Conservation (phyloP, 169 alveolate genomes). For the Plasmodium coatneyi region DNA sequence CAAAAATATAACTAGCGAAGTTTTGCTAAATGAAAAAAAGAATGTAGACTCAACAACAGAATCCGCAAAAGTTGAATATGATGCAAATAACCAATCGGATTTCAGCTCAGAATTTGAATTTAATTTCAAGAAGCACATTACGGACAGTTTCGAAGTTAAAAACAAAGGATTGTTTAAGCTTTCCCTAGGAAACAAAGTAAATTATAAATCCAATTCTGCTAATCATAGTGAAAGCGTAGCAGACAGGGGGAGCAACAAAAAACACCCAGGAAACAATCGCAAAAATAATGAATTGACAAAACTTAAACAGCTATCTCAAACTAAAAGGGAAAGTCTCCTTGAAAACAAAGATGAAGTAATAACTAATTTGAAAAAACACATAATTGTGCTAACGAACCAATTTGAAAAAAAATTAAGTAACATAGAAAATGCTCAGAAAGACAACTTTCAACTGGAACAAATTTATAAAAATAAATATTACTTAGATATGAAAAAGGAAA, state of each 20-base stretch:
- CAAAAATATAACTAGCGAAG: background rate
- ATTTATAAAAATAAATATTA: conserved; percentile 55
- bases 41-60: conserved; percentile 7
- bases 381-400: conserved; percentile 13
- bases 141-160: conserved; percentile 35
- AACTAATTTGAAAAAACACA: conserved; percentile 38
- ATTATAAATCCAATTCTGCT: conserved; percentile 4
- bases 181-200: conserved; percentile 10
- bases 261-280: background rate
- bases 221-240: conserved; percentile 1
- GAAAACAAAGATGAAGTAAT: conserved; percentile 43
- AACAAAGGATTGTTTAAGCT: conserved; percentile 48
- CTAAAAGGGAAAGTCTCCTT: background rate
- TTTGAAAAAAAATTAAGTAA: conserved; percentile 36
- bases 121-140: conserved; percentile 45
- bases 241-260: conserved; percentile 2
- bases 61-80: conserved; percentile 2
- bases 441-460: conserved; percentile 50
- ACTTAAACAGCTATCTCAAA: background rate
- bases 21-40: conserved; percentile 20
- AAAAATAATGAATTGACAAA: background rate
- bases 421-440: conserved; percentile 34
- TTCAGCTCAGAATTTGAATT: conserved; percentile 46
- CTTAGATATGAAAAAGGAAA: conserved; percentile 46
- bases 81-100: conserved; percentile 19